phyloP scores from a whole-genome alignment of 78 protist species.

The Trichosphaerium sp. region DNA sequence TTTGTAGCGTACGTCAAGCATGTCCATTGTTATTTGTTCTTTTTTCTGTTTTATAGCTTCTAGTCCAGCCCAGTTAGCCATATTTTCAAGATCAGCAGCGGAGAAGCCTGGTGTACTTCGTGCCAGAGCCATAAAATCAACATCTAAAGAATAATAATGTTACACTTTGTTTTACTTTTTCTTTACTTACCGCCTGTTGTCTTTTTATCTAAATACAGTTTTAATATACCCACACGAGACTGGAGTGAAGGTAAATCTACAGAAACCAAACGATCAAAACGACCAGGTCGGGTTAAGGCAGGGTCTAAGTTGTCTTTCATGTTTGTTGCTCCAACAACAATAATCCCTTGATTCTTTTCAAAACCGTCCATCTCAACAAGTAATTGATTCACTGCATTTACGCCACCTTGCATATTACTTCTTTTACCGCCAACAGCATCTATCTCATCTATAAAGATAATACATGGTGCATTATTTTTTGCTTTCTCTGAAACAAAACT shows the following conservation, averaged over 20 bases:
- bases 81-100: constrained; percentile 79
- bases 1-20: no score
- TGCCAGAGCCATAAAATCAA: constrained; percentile 50
- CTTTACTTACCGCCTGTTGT: neutral
- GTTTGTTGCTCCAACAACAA: constrained; percentile 93
- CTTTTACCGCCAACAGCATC: constrained; percentile 85
- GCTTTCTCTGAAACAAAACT: constrained; percentile 36
- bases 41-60: constrained; percentile 43
- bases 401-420: constrained; percentile 15
- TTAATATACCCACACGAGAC: neutral
- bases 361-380: constrained; percentile 76
- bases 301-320: constrained; percentile 70
- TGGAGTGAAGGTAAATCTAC: constrained; percentile 55
- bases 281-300: constrained; percentile 84
- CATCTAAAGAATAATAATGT: neutral
- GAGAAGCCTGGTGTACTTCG: constrained; percentile 68
- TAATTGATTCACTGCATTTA: constrained; percentile 76
- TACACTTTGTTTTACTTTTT: constrained; percentile 2
- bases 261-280: constrained; percentile 71
- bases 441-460: constrained; percentile 91
- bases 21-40: constrained; percentile 22
- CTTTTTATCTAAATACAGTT: neutral
- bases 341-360: constrained; percentile 49
- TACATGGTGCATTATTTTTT: constrained; percentile 61
- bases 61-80: constrained; percentile 82